Percentiles rank a stretch among this genome's conserved stretches.
Evolutionary conservation across 176 grass and related monocot genomes (phyloP).

Genomic region (Panicum miliaceum): DNA sequence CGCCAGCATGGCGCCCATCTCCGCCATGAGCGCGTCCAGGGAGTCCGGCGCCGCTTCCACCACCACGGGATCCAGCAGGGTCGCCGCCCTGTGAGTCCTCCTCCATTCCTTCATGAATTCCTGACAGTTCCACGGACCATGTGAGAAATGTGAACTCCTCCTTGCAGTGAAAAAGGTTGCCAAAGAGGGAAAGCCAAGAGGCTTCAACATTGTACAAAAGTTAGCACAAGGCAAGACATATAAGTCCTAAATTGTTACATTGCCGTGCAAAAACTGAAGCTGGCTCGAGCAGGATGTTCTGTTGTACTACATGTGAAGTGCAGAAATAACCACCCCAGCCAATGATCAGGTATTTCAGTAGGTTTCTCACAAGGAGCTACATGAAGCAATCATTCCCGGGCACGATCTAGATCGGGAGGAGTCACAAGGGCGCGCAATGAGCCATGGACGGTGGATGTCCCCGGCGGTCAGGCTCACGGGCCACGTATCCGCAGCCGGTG

Average conservation of each 20-base stretch:
- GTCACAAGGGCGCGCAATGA: background rate
- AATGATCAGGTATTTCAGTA: background rate
- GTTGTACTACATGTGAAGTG: background rate
- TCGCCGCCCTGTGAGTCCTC: conserved; percentile 48
- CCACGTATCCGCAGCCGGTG: conserved; percentile 12
- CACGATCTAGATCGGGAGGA: background rate
- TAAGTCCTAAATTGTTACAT: background rate
- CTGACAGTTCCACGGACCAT: conserved; percentile 26
- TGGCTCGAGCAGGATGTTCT: no score
- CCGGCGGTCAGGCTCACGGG: conserved; percentile 25
- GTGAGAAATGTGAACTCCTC: background rate
- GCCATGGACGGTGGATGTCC: background rate
- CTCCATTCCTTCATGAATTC: conserved; percentile 78
- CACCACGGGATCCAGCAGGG: conserved; percentile 58
- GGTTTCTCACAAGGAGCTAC: background rate
- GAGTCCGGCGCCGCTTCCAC: conserved; percentile 80
- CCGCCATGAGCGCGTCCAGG: conserved; percentile 67
- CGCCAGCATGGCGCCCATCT: conserved; percentile 65
- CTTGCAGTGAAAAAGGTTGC: background rate
- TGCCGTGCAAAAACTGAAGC: no score
- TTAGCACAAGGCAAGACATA: no score
- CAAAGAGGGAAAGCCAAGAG: background rate
- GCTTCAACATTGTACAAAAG: no score
- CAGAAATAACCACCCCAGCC: background rate
- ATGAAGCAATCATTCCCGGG: background rate